Evolutionary conservation across 2,329 filamentous ascomycete species (phyloP), one percentile per base, ranked within the genome.

Genomic region (Akanthomyces uredinophilus): DNA sequence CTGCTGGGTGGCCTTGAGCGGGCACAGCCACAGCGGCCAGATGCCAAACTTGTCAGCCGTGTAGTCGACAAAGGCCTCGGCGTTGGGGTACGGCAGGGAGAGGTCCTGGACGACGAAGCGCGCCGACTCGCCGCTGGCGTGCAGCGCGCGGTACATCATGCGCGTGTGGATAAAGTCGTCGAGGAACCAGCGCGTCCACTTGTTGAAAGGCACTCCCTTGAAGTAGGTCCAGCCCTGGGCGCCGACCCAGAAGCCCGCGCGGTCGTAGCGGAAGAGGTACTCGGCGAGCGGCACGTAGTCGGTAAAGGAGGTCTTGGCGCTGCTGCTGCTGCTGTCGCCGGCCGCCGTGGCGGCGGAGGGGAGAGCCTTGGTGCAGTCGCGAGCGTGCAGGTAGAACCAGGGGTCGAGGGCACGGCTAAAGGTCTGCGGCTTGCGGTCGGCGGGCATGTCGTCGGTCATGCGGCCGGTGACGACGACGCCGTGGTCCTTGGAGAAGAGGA

Each of bases 201-300:
- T 77, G 67, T 81, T 89, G 74, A 90, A 90, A 6, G 88, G 88
- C 2, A 86, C 81, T 47, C 79, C 77, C 51, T 73, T 73, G 78
- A 90, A 90, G 77, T 90, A 91, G 46, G 80, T 78, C 72, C 89
- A 91, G 3, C 85, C 87, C 16, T 83, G 82, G 7, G 77, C 75
- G 49, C 86, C 88, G 43, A 89, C 87, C 88, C 88, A 91, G 79
- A 91, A 91, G 16, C 86, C 87, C 58, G 87, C 88, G 50, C 88
- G 83, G 73, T 91, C 88, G 76, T 91, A 91, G 56, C 88, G 83
- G 79, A 91, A 91, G 66, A 91, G 84, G 71, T 91, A 91, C 70
- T 91, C 88, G 44, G 84, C 83, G 4, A 91, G 75, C 0, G 88
- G 88, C 46, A 91, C 82, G 67, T 85, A 84, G 56, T 90, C 86